Evolutionary conservation across 768 basidiomycete genomes (phyloP).

Genomic region (Terana coerulea): DNA sequence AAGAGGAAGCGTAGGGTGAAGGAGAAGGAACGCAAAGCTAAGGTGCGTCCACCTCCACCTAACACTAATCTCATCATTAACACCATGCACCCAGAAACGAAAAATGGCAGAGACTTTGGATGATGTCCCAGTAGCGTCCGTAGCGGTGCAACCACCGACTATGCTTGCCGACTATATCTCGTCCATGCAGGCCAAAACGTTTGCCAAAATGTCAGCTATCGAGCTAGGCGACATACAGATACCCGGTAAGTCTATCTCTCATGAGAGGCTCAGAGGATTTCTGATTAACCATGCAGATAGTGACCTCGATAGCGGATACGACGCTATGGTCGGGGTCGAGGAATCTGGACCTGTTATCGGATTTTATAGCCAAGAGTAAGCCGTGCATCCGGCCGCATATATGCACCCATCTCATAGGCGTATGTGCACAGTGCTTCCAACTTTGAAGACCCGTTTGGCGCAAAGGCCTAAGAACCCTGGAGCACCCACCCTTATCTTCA

Average conservation of each 20-base stretch:
- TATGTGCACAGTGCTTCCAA: conserved; percentile 51
- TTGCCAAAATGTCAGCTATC: conserved; percentile 63
- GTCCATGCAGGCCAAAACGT: conserved; percentile 64
- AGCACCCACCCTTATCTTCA: conserved; percentile 82
- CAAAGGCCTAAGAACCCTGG: conserved; percentile 76
- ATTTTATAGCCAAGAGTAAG: conserved; percentile 75
- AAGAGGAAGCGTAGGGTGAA: conserved; percentile 73
- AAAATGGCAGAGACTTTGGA: conserved; percentile 37
- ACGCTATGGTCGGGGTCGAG: conserved; percentile 67
- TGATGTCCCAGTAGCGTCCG: conserved; percentile 35
- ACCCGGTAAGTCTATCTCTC: conserved; percentile 53
- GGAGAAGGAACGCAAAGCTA: conserved; percentile 69
- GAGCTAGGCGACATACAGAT: conserved; percentile 80
- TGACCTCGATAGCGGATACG: conserved; percentile 71
- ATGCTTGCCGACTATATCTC: conserved; percentile 61
- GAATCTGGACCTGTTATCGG: conserved; percentile 64
- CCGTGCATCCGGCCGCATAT: not conserved
- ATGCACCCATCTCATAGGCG: conserved; percentile 1
- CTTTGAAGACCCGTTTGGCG: conserved; percentile 61
- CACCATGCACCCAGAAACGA: conserved; percentile 45
- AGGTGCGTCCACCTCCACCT: conserved; percentile 34
- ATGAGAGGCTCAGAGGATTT: conserved; percentile 28
- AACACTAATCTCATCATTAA: not conserved
- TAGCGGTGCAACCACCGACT: conserved; percentile 54
- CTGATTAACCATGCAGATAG: conserved; percentile 44